Conservation (phyloP, 2,329 filamentous ascomycete species). For the Sporothrix curviconia region DNA sequence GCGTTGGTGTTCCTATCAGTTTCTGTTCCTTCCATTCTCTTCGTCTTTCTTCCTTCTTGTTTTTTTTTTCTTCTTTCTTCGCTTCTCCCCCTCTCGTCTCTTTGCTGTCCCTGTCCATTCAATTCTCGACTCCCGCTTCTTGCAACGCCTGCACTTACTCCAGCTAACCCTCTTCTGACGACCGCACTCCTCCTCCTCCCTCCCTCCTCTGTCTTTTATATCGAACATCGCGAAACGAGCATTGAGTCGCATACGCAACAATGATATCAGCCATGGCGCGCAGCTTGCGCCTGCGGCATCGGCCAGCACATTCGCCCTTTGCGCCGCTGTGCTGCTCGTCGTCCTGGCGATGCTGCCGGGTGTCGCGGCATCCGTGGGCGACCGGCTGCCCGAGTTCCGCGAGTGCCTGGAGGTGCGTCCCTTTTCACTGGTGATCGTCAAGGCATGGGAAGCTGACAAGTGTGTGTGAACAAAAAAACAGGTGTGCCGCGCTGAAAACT, state of each 20-base stretch:
- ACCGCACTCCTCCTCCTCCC: too few species aligned
- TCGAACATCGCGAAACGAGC: too few species aligned
- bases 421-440: not conserved
- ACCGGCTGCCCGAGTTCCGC: constrained; percentile 78
- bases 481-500: constrained; percentile 79
- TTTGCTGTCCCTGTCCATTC: too few species aligned
- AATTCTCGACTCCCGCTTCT: too few species aligned
- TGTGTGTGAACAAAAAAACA: too few species aligned
- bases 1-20: too few species aligned
- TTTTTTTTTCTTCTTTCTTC: not conserved
- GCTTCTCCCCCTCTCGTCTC: not conserved
- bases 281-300: not conserved
- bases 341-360: constrained; percentile 32
- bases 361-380: constrained; percentile 70
- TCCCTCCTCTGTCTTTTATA: too few species aligned
- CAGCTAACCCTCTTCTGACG: too few species aligned
- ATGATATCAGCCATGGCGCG: not conserved
- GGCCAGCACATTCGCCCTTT: constrained; percentile 1
- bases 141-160: too few species aligned
- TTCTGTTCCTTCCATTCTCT: too few species aligned
- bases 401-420: constrained; percentile 71
- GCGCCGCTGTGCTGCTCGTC: constrained; percentile 2
- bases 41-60: not conserved
- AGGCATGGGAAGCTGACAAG: not conserved
- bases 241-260: too few species aligned